phyloP scores from a whole-genome alignment of 2,329 filamentous ascomycete genomes.

The Fusarium haematococcum region DNA sequence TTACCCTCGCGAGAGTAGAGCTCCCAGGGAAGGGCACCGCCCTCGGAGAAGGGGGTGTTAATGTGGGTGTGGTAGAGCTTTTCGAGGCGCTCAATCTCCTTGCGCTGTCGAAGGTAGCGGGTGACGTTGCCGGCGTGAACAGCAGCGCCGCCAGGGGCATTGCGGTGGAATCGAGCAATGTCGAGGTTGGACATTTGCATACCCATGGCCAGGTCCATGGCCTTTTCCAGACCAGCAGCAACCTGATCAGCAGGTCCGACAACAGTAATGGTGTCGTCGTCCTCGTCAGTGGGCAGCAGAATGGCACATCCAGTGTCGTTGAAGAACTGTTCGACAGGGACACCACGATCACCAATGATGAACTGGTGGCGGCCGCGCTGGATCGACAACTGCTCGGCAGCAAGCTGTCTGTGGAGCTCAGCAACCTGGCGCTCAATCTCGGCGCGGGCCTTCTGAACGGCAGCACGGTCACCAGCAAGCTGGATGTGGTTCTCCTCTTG shows the following conservation, averaged over 20 bases:
- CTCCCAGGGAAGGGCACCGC: constrained; percentile 84
- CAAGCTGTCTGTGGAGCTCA: constrained; percentile 80
- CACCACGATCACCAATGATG: constrained; percentile 87
- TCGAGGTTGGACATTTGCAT: constrained; percentile 90
- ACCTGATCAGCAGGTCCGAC: constrained; percentile 83
- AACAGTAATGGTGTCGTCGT: constrained; percentile 86
- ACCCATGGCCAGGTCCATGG: constrained; percentile 87
- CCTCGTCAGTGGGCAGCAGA: constrained; percentile 80
- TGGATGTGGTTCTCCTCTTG: constrained; percentile 80
- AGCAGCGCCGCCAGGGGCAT: constrained; percentile 77
- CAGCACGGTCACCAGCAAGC: constrained; percentile 85
- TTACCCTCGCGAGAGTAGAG: constrained; percentile 89
- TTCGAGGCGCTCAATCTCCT: constrained; percentile 86
- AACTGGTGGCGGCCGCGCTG: constrained; percentile 93
- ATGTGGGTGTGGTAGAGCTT: constrained; percentile 86
- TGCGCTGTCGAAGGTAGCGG: constrained; percentile 85
- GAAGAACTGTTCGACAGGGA: constrained; percentile 87
- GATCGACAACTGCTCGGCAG: constrained; percentile 82
- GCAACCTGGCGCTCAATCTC: constrained; percentile 84
- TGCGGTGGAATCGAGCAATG: constrained; percentile 81
- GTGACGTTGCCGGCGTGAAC: constrained; percentile 88
- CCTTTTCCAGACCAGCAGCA: constrained; percentile 80
- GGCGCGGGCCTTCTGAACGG: constrained; percentile 82
- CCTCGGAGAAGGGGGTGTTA: constrained; percentile 77
- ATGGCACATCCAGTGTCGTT: constrained; percentile 91